Evolutionary conservation across 257 asterid genomes (phyloP).

Genomic region (Solanum ossicruentum): DNA sequence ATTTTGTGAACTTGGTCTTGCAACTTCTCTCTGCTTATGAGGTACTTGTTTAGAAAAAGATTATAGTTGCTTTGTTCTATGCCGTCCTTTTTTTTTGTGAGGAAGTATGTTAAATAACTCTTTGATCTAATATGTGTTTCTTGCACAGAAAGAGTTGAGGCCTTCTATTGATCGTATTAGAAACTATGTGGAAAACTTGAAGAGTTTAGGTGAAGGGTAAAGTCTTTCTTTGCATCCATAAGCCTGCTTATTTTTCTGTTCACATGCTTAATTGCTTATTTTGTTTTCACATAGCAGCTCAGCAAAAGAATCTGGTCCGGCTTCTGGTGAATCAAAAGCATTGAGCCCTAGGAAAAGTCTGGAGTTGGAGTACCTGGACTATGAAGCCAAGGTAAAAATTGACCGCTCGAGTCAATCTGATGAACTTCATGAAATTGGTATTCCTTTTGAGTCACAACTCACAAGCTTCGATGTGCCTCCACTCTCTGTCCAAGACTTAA

Average conservation of each 20-base stretch:
- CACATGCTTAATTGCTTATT: background rate
- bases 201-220: conserved; percentile 66
- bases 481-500: background rate
- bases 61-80: background rate
- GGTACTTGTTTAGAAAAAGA: conserved; percentile 31
- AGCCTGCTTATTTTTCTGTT: background rate
- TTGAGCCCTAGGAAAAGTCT: conserved; percentile 59
- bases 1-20: conserved; percentile 60
- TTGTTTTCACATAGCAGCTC: conserved; percentile 23
- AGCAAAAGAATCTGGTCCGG: conserved; percentile 16
- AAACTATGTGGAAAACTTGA: conserved; percentile 75
- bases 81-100: background rate
- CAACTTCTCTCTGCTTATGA: conserved; percentile 70
- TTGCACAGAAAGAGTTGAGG: conserved; percentile 67
- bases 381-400: conserved; percentile 68
- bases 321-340: conserved; percentile 19
- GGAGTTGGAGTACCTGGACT: conserved; percentile 84
- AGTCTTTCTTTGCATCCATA: background rate
- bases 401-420: background rate
- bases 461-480: background rate
- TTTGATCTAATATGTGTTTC: background rate
- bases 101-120: background rate
- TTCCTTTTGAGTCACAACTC: background rate
- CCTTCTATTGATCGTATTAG: conserved; percentile 66
- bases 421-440: background rate